A percentile compares a stretch with the other conserved stretches of the same genome.
These are phyloP conservation scores for Emydomyces testavorans DNA, from an alignment of 2,329 filamentous ascomycete species.

Conservation along the genomic window DNA sequence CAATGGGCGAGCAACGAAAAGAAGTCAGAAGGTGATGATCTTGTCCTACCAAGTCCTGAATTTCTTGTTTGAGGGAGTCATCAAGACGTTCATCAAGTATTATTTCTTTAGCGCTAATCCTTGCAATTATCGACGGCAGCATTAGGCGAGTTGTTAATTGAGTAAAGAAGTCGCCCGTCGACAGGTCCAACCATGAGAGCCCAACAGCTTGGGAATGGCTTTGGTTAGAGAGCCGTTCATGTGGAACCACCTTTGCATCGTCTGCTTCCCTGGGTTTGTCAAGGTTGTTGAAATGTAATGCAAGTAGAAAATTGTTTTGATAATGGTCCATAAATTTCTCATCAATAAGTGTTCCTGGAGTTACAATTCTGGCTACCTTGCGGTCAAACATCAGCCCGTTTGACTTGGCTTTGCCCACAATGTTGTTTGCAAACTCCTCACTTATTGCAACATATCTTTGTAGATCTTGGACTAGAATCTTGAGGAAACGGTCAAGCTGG, in stretches of 20 bases:
- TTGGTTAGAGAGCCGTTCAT: slow-evolving; percentile 23
- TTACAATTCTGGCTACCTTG: slow-evolving; percentile 74
- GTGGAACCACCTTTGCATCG: slow-evolving; percentile 3
- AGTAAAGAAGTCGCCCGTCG: slow-evolving; percentile 87
- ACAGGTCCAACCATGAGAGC: slow-evolving; percentile 86
- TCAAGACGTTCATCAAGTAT: slow-evolving; percentile 58
- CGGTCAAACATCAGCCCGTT: slow-evolving; percentile 77
- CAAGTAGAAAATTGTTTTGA: slow-evolving; percentile 83
- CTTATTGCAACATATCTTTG: slow-evolving; percentile 86
- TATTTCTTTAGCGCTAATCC: slow-evolving; percentile 74
- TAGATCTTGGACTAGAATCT: slow-evolving; percentile 80
- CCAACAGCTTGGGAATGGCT: slow-evolving; percentile 47
- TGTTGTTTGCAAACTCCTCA: slow-evolving; percentile 74
- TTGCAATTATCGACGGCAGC: slow-evolving; percentile 68
- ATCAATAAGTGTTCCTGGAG: slow-evolving; percentile 89
- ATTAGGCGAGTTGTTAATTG: slow-evolving; percentile 60
- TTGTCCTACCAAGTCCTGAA: slow-evolving; percentile 59
- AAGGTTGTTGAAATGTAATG: slow-evolving; percentile 50
- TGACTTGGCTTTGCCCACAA: slow-evolving; percentile 56
- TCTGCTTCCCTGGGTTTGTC: slow-evolving; percentile 18
- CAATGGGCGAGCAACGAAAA: slow-evolving; percentile 39
- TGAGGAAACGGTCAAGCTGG: slow-evolving; percentile 85
- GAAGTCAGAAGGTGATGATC: slow-evolving; percentile 69
- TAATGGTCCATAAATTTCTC: slow-evolving; percentile 95
- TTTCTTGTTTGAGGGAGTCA: slow-evolving; percentile 45